Conservation (phyloP, 169 alveolate species). For the Prorocentrum cordatum region DNA sequence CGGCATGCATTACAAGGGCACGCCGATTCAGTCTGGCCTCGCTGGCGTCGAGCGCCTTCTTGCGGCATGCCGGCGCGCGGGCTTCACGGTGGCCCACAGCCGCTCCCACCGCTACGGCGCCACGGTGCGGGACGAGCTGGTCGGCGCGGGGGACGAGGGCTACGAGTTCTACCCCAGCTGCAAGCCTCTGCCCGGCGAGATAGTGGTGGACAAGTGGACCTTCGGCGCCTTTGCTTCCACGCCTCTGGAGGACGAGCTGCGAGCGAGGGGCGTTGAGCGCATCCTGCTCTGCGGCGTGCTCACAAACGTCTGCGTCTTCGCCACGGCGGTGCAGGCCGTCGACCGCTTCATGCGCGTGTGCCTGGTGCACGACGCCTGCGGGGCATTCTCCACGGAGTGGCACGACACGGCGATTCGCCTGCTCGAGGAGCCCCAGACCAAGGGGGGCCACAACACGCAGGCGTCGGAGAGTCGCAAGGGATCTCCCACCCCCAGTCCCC, state of each 20-base stretch:
- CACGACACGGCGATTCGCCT: too few relatives aligned
- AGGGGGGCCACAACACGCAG: too few relatives aligned
- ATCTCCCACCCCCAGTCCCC: too few relatives aligned
- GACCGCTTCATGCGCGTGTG: conserved; percentile 49
- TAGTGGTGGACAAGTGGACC: conserved; percentile 47
- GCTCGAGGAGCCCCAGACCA: too few relatives aligned
- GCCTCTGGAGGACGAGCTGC: conserved; percentile 38
- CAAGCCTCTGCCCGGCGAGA: conserved; percentile 34
- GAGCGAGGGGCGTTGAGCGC: conserved; percentile 23
- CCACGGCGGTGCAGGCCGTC: conserved; percentile 51
- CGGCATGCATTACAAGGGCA: conserved; percentile 11
- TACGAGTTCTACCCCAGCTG: conserved; percentile 32
- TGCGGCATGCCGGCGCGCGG: background rate
- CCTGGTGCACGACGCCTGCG: conserved; percentile 41
- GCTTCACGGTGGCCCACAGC: conserved; percentile 39
- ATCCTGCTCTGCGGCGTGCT: conserved; percentile 36
- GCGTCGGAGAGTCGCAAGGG: too few relatives aligned
- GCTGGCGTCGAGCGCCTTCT: conserved; percentile 24
- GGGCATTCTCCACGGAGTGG: conserved; percentile 34
- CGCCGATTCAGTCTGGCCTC: conserved; percentile 27
- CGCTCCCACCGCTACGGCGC: conserved; percentile 50
- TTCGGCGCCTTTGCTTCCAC: conserved; percentile 66
- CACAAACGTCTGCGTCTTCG: conserved; percentile 51
- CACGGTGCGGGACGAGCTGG: conserved; percentile 24
- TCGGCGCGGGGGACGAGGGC: conserved; percentile 43